phyloP scores from a whole-genome alignment of 2,329 filamentous ascomycete genomes.

The Apiospora pterosperma region DNA sequence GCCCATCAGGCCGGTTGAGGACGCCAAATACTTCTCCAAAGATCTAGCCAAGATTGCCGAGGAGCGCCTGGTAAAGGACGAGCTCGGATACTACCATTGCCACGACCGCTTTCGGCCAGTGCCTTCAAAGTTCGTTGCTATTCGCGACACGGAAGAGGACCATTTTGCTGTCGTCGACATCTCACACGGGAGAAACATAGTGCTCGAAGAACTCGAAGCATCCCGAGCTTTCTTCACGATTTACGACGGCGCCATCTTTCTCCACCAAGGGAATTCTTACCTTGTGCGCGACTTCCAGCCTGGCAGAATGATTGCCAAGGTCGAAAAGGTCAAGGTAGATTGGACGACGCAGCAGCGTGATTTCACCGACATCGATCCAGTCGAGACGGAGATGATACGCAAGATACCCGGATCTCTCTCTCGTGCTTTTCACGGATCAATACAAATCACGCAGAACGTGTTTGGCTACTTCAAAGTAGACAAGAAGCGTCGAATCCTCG shows the following conservation, averaged over 20 bases:
- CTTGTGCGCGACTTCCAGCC: constrained; percentile 85
- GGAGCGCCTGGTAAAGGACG: constrained; percentile 71
- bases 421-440: constrained; percentile 79
- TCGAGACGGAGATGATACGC: constrained; percentile 86
- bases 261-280: constrained; percentile 93
- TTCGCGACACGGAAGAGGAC: constrained; percentile 84
- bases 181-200: constrained; percentile 75
- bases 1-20: constrained; percentile 77
- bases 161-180: constrained; percentile 92
- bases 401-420: constrained; percentile 60
- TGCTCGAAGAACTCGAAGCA: constrained; percentile 94
- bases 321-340: constrained; percentile 85
- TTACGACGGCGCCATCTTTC: constrained; percentile 94
- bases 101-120: constrained; percentile 83
- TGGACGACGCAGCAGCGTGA: constrained; percentile 94
- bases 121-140: constrained; percentile 79
- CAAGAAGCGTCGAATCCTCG: constrained; percentile 76
- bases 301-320: constrained; percentile 77
- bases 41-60: constrained; percentile 68
- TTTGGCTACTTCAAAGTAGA: constrained; percentile 99
- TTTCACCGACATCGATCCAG: constrained; percentile 88
- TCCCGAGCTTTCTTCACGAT: constrained; percentile 93
- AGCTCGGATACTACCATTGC: constrained; percentile 82
- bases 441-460: constrained; percentile 83
- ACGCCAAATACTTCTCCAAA: constrained; percentile 74